A percentile compares a stretch with the other conserved stretches of the same genome.
Evolutionary conservation across 805 yeast genomes (phyloP).

Genomic region (Starmerella floris): DNA sequence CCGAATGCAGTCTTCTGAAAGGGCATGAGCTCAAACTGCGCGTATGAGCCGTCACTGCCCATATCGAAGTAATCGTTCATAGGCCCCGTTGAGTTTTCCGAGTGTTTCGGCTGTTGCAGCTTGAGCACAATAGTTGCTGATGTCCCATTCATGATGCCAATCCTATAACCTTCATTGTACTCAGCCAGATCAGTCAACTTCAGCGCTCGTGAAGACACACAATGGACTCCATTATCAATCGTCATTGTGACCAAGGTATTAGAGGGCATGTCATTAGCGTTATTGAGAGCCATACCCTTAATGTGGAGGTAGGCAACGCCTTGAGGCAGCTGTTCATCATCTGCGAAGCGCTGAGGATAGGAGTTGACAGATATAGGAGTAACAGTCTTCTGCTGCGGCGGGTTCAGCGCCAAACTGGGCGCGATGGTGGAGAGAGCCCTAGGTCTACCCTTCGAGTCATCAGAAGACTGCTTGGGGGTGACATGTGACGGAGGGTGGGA

Average conservation of each 20-base stretch:
- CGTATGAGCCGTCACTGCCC: slow-evolving; percentile 17
- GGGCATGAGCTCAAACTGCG: slow-evolving; percentile 35
- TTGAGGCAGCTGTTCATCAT: background rate
- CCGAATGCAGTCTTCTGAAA: slow-evolving; percentile 40
- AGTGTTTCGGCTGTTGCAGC: slow-evolving; percentile 33
- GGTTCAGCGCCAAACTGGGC: no score
- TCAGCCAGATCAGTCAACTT: slow-evolving; percentile 25
- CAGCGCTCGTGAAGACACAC: slow-evolving; percentile 49
- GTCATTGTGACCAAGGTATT: slow-evolving; percentile 36
- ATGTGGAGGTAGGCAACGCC: background rate
- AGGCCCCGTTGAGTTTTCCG: no score
- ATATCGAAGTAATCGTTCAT: background rate
- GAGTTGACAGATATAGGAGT: no score
- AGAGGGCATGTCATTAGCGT: background rate
- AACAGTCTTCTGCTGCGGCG: no score
- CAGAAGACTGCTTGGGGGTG: no score
- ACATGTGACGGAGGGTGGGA: no score
- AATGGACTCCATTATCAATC: slow-evolving; percentile 71
- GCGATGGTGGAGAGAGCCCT: no score
- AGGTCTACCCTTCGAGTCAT: no score
- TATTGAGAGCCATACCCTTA: background rate
- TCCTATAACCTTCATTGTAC: slow-evolving; percentile 63
- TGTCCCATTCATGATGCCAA: slow-evolving; percentile 41
- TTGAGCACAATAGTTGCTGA: slow-evolving; percentile 49
- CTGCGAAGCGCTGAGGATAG: no score